phyloP scores from a whole-genome alignment of 164 flowering plant genomes.

The Taxillus chinensis region DNA sequence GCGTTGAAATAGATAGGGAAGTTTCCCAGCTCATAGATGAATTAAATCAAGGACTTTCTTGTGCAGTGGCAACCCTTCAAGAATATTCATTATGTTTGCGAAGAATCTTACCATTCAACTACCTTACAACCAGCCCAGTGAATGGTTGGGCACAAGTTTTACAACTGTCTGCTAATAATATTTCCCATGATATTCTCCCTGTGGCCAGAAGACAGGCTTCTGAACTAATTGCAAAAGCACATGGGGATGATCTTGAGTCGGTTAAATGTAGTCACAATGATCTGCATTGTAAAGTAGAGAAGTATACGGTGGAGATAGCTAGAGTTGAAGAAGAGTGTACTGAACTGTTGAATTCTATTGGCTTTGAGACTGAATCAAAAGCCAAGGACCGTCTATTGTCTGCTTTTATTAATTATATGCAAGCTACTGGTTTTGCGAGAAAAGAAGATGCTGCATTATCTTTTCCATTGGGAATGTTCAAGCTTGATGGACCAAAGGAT shows the following conservation, averaged over 20 bases:
- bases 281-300: slow-evolving; percentile 48
- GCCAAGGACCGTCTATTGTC: slow-evolving; percentile 66
- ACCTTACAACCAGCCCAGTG: slow-evolving; percentile 63
- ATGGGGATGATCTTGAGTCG: slow-evolving; percentile 39
- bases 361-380: slow-evolving; percentile 61
- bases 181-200: slow-evolving; percentile 64
- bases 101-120: slow-evolving; percentile 74
- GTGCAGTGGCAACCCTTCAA: slow-evolving; percentile 49
- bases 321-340: slow-evolving; percentile 63
- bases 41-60: slow-evolving; percentile 56
- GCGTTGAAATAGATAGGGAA: slow-evolving; percentile 82
- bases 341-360: slow-evolving; percentile 62
- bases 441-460: slow-evolving; percentile 33
- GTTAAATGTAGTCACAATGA: slow-evolving; percentile 36
- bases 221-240: slow-evolving; percentile 48
- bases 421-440: slow-evolving; percentile 41
- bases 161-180: slow-evolving; percentile 46
- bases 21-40: slow-evolving; percentile 58
- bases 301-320: slow-evolving; percentile 53
- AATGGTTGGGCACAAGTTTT: slow-evolving; percentile 87
- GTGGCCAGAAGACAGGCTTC: slow-evolving; percentile 66
- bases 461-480: slow-evolving; percentile 16
- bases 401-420: slow-evolving; percentile 59
- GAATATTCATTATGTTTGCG: slow-evolving; percentile 72
- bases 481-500: slow-evolving; percentile 26